Percentiles rank a stretch among this genome's conserved stretches.
phyloP scores from a whole-genome alignment of 805 yeast genomes.

The Suhomyces sp. region DNA sequence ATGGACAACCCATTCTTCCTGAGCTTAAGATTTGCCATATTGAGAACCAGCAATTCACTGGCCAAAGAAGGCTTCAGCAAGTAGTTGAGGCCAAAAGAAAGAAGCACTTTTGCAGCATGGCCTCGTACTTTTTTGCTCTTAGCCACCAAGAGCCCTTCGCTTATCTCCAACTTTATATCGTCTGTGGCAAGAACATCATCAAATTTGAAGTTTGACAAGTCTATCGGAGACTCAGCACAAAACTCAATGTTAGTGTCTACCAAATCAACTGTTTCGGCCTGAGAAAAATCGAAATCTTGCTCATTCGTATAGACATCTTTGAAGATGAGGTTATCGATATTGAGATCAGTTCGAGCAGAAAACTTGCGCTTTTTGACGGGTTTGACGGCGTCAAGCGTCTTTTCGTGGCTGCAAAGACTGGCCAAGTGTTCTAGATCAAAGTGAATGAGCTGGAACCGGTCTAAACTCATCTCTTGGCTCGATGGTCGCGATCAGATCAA shows the following conservation, averaged over 20 bases:
- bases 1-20: constrained; percentile 9
- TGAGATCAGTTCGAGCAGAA: constrained; percentile 5
- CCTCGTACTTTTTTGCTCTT: constrained; percentile 6
- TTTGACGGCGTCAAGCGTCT: background rate
- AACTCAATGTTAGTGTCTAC: constrained; percentile 10
- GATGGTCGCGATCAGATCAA: background rate
- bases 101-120: constrained; percentile 9
- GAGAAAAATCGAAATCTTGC: background rate
- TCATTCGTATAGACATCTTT: constrained; percentile 10
- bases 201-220: no score
- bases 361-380: constrained; percentile 8
- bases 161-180: constrained; percentile 13
- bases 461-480: background rate
- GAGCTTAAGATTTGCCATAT: constrained; percentile 7
- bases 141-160: constrained; percentile 7
- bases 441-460: constrained; percentile 11
- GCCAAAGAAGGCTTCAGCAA: constrained; percentile 3
- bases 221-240: constrained; percentile 9
- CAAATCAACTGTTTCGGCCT: constrained; percentile 7
- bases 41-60: constrained; percentile 14
- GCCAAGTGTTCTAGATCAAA: constrained; percentile 12
- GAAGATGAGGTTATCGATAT: constrained; percentile 16
- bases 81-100: constrained; percentile 11
- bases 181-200: constrained; percentile 8
- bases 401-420: constrained; percentile 3